phyloP scores from a whole-genome alignment of 345 rosid genomes.

The Eutrema yunnanense region DNA sequence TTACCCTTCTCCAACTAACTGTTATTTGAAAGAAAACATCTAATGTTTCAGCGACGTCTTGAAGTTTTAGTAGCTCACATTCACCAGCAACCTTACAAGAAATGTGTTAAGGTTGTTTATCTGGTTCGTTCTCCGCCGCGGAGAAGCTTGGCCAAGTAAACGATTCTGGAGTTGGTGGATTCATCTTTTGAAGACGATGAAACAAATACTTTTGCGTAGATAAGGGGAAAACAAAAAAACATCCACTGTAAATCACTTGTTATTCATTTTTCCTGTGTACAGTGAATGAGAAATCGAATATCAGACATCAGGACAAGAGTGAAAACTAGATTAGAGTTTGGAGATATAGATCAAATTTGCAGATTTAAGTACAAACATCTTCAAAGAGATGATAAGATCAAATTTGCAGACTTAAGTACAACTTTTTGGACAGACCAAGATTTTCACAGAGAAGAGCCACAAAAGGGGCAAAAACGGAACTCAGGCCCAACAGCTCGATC shows the following conservation, averaged over 20 bases:
- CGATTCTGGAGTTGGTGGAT: background rate
- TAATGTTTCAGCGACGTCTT: conserved; percentile 4
- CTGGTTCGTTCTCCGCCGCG: background rate
- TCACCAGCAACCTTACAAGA: background rate
- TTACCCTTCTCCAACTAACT: conserved; percentile 51
- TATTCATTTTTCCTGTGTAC: conserved; percentile 40
- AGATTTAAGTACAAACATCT: too few species aligned
- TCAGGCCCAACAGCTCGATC: conserved; percentile 50
- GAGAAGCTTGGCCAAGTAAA: conserved; percentile 16
- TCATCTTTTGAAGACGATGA: conserved; percentile 17
- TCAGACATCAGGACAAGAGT: background rate
- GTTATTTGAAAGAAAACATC: background rate
- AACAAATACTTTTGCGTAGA: conserved; percentile 15
- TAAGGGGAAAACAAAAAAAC: background rate
- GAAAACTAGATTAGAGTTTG: background rate
- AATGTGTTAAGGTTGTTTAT: background rate
- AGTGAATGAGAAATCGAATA: conserved; percentile 13
- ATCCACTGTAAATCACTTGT: conserved; percentile 25
- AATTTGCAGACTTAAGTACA: background rate
- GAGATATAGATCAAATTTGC: too few species aligned
- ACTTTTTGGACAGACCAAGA: background rate
- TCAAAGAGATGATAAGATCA: too few species aligned
- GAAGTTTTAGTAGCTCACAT: conserved; percentile 13
- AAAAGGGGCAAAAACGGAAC: conserved; percentile 78
- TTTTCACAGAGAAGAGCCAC: conserved; percentile 54